phyloP scores from a whole-genome alignment of 169 alveolate species.

The Plasmodium coatneyi region DNA sequence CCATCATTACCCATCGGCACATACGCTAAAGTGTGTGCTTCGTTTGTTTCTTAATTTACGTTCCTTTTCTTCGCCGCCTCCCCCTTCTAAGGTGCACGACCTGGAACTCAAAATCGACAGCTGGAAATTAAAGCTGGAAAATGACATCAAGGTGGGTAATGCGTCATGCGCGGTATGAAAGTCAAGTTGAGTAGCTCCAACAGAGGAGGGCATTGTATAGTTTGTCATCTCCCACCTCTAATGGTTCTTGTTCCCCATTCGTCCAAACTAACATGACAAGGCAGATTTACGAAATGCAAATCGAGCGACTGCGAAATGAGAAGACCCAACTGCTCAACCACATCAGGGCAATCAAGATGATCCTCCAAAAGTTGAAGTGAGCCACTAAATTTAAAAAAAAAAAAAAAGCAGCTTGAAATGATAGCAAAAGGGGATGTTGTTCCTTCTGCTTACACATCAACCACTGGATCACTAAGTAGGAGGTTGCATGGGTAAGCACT shows the following conservation, averaged over 20 bases:
- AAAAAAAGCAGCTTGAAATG: background rate
- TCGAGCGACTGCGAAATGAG: slow-evolving; percentile 33
- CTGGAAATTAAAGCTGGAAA: slow-evolving; percentile 61
- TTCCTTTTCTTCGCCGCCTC: background rate
- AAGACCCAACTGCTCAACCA: slow-evolving; percentile 56
- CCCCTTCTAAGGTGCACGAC: slow-evolving; percentile 26
- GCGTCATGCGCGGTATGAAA: background rate
- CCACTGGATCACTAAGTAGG: background rate
- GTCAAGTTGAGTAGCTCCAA: background rate
- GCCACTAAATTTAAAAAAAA: background rate
- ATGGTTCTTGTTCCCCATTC: background rate
- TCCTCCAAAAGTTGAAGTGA: slow-evolving; percentile 51
- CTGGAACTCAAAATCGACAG: slow-evolving; percentile 40
- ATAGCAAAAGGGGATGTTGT: background rate
- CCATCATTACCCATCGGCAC: background rate
- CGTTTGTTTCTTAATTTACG: background rate
- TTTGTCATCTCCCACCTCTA: background rate
- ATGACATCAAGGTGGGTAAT: slow-evolving; percentile 16
- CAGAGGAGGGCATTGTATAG: background rate
- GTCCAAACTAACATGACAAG: background rate
- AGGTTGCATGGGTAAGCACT: background rate
- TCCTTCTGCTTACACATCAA: background rate
- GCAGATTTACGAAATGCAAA: slow-evolving; percentile 56
- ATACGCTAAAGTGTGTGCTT: background rate
- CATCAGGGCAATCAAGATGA: slow-evolving; percentile 42